phyloP scores from a whole-genome alignment of 2,329 filamentous ascomycete genomes.

The Helotiales sp. region DNA sequence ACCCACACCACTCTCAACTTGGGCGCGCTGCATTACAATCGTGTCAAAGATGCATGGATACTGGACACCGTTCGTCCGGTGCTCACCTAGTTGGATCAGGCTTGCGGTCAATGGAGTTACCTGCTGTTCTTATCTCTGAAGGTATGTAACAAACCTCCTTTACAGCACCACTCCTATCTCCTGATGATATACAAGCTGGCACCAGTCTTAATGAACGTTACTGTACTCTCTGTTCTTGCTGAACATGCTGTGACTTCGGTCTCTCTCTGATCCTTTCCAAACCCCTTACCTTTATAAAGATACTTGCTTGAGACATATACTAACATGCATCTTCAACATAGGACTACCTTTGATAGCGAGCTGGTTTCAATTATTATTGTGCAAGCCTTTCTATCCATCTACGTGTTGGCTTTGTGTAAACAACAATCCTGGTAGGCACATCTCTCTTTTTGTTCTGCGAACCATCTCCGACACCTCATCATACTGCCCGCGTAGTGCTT shows the following conservation, averaged over 20 bases:
- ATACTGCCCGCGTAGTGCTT: slow-evolving; percentile 57
- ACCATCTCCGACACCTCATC: slow-evolving; percentile 51
- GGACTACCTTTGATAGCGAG: background rate
- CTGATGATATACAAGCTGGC: slow-evolving; percentile 34
- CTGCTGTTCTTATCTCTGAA: too few relatives aligned
- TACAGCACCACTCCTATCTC: background rate
- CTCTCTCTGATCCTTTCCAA: slow-evolving; percentile 26
- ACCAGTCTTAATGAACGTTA: slow-evolving; percentile 31
- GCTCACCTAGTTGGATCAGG: too few relatives aligned
- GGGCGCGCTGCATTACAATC: background rate
- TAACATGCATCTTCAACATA: slow-evolving; percentile 15
- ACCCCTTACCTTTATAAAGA: slow-evolving; percentile 9
- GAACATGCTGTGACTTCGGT: slow-evolving; percentile 31
- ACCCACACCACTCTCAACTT: background rate
- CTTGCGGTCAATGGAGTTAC: too few relatives aligned
- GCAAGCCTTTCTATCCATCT: too few relatives aligned
- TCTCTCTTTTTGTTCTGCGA: slow-evolving; percentile 7
- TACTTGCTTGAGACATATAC: slow-evolving; percentile 11
- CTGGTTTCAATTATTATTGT: too few relatives aligned
- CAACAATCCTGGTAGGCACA: slow-evolving; percentile 62
- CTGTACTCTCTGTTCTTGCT: slow-evolving; percentile 31
- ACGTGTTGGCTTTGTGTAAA: slow-evolving; percentile 65
- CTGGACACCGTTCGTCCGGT: too few relatives aligned
- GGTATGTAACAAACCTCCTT: slow-evolving; percentile 14
- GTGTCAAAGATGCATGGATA: background rate